These are phyloP conservation scores for Allium sativum DNA, from an alignment of 106 monocot species.

Conservation along the genomic window DNA sequence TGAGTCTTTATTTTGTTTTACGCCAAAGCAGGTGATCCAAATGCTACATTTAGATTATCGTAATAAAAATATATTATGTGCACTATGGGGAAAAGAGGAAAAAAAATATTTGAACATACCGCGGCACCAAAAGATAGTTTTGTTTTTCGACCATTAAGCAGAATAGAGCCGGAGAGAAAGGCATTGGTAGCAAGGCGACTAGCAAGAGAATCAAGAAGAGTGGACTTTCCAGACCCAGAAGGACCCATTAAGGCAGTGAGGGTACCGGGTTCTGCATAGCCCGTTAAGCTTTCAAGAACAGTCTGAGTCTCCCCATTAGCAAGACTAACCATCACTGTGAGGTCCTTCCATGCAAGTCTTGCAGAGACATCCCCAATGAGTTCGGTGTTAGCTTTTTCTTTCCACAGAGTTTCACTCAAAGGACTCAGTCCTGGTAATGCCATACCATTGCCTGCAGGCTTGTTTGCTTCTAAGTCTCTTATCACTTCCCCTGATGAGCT, in stretches of 20 bases:
- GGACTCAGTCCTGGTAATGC: conserved; percentile 37
- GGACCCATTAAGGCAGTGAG: conserved; percentile 71
- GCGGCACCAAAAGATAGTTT: conserved; percentile 73
- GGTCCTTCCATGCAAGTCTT: conserved; percentile 63
- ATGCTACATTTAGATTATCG: too few species aligned
- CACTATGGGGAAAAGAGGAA: neutral
- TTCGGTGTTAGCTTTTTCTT: conserved; percentile 44
- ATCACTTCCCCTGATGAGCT: neutral
- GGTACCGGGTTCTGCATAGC: conserved; percentile 59
- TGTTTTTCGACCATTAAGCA: conserved; percentile 59
- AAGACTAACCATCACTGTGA: conserved; percentile 54
- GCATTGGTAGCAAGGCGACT: conserved; percentile 63
- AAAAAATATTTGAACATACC: conserved; percentile 11
- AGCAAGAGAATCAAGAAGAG: conserved; percentile 57
- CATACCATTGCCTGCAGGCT: neutral
- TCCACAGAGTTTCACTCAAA: conserved; percentile 70
- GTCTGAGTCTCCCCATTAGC: conserved; percentile 44
- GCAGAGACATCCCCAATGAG: conserved; percentile 67
- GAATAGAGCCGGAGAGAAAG: conserved; percentile 48
- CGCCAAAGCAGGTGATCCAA: too few species aligned
- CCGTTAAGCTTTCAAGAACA: conserved; percentile 54
- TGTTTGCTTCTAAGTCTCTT: neutral
- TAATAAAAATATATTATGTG: neutral
- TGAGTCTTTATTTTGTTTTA: neutral
- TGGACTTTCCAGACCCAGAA: conserved; percentile 73